phyloP scores from a whole-genome alignment of 257 asterid genomes.

The Solanum tacnaense region DNA sequence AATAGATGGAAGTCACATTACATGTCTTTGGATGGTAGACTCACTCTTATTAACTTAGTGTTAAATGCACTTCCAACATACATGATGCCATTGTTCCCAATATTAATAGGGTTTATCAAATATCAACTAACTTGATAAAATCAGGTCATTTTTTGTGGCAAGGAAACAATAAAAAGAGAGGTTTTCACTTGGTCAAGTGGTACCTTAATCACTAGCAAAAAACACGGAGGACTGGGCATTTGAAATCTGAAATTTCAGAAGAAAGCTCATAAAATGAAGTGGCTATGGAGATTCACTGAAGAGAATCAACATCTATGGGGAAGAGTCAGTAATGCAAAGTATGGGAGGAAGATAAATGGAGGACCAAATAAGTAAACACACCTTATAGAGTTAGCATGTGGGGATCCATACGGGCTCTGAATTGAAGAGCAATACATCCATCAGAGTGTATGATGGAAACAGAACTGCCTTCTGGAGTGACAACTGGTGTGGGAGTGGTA shows the following conservation, averaged over 20 bases:
- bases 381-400: not conserved
- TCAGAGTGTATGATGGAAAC: not conserved
- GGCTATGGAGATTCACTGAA: not conserved
- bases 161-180: not conserved
- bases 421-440: not conserved
- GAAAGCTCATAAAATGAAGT: not conserved
- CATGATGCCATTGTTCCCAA: not conserved
- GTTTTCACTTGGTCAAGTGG: not conserved
- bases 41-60: not conserved
- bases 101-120: not conserved
- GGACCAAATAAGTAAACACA: not conserved
- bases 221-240: not conserved
- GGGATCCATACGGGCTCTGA: not conserved
- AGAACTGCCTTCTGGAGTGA: not conserved
- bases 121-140: not conserved
- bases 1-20: not conserved
- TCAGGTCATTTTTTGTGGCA: not conserved
- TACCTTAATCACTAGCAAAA: not conserved
- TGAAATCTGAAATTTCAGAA: not conserved
- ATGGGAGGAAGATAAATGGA: not conserved
- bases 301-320: not conserved
- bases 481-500: not conserved
- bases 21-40: not conserved
- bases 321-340: not conserved
- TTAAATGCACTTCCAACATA: not conserved